Base-by-base conservation (phyloP, 768 basidiomycete species). In the Mycena galopus region DNA sequence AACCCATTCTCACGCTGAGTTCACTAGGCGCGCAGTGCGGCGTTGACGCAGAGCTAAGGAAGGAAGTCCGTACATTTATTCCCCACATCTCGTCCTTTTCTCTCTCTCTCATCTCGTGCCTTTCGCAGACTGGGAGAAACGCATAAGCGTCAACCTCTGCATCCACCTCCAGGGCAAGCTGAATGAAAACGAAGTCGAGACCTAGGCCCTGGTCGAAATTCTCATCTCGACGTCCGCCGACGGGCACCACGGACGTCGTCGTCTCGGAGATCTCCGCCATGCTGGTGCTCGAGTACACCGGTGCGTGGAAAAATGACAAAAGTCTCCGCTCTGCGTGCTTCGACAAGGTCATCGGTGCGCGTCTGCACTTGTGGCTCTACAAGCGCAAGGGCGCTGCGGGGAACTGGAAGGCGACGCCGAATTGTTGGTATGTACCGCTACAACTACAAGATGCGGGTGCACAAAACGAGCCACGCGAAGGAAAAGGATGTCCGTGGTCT, bases 341-440 rank as follows among this genome's bases (percentile, higher is more conserved):
- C 35, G 44, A 71, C 16, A 60, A 53, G 56, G 51, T 74, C 23
- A n/a, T 74, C 7, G 44, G 39, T 21, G 73, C 60, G 21, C 65
- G 67, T 59, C 29, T 74, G 35, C 65, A 67, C 4, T 17, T 61
- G n/a, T 70, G 69, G 73, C 17, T 53, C 12, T 64, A 23, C 19
- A 32, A 59, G 64, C 25, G 65, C 21, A 66, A 72, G 59, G 42
- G 62, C 19, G 21, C 8, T 2, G 58, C 65, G 70, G 73, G 60
- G 35, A 69, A 65, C 30, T 74, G 73, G 73, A 74, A 29, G 19
- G 47, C 60, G 32, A 64, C 65, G 56, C 69, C 57, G 12, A 71
- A 74, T 17, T 74, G 73, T 65, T 68, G 73, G 73, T 71, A 74
- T n/a, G n/a, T n/a, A n/a, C 21, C 65, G 69, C 3, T 74, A 71